These are phyloP conservation scores for Daldinia vernicosa DNA, from an alignment of 495 filamentous ascomycete genomes.

Conservation along the genomic window DNA sequence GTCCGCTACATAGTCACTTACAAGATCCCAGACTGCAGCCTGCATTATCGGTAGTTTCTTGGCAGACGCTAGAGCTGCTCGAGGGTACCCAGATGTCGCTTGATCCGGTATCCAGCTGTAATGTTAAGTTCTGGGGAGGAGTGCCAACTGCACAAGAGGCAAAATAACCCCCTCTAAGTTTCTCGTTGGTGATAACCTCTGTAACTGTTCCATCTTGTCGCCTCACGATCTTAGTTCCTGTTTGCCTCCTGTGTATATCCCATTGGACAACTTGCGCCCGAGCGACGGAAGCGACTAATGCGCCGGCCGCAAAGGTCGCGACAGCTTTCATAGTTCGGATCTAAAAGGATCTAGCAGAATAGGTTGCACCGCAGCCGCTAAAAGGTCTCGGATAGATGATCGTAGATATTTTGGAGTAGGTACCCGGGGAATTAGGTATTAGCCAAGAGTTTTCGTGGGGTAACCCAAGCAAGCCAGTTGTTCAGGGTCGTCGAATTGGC, in stretches of 20 bases:
- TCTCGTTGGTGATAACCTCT: constrained; percentile 54
- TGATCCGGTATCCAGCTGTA: constrained; percentile 85
- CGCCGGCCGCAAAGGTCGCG: constrained; percentile 41
- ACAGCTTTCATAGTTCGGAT: constrained; percentile 34
- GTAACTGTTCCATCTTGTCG: constrained; percentile 49
- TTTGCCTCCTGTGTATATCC: constrained; percentile 48
- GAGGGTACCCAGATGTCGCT: constrained; percentile 90
- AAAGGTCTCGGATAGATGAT: neutral
- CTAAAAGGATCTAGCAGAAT: neutral
- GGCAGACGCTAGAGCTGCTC: constrained; percentile 67
- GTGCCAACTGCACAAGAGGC: constrained; percentile 76
- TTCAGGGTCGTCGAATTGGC: constrained; percentile 16
- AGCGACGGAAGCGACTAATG: constrained; percentile 44
- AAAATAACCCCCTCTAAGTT: constrained; percentile 67
- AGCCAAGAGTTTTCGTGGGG: constrained; percentile 27
- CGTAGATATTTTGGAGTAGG: neutral
- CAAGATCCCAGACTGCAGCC: constrained; percentile 60
- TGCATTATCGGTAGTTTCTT: constrained; percentile 24
- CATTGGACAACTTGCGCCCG: constrained; percentile 56
- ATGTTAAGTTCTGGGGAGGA: constrained; percentile 68
- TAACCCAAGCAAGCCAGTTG: constrained; percentile 17
- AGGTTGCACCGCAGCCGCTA: neutral
- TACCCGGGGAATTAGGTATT: neutral
- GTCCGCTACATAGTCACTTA: constrained; percentile 44
- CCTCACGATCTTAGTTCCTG: constrained; percentile 39